Evolutionary conservation across 306 rosid genomes (phyloP).

Genomic region (Styphnolobium japonicum): DNA sequence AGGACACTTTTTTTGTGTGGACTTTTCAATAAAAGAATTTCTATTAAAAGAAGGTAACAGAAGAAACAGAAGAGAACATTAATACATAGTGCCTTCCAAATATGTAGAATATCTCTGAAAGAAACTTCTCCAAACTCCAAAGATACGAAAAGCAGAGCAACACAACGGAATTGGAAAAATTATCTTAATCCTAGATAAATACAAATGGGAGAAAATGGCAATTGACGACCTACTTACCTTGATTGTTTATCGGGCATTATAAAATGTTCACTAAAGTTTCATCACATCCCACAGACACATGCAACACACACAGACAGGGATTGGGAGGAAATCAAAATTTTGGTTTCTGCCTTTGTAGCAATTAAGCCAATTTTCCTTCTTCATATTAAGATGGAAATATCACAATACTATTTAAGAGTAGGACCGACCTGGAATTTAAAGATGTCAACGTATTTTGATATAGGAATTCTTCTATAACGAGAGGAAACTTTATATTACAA

Average conservation of each 20-base stretch:
- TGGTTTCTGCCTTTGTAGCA: background rate
- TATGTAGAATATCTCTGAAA: background rate
- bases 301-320: background rate
- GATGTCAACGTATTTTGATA: too few species aligned
- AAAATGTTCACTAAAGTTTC: background rate
- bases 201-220: background rate
- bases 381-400: too few species aligned
- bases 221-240: background rate
- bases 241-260: background rate
- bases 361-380: background rate
- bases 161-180: background rate
- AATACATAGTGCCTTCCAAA: background rate
- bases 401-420: too few species aligned
- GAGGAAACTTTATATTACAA: background rate
- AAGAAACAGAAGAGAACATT: background rate
- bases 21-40: background rate
- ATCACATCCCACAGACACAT: background rate
- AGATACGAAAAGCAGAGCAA: background rate
- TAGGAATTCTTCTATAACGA: too few species aligned
- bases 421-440: too few species aligned
- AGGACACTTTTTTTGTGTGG: background rate
- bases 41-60: background rate
- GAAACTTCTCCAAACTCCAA: background rate
- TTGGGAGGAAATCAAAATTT: background rate
- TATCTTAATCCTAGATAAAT: background rate